Conservation (phyloP, 148 eudicot species). For the Vaccinium darrowii region DNA sequence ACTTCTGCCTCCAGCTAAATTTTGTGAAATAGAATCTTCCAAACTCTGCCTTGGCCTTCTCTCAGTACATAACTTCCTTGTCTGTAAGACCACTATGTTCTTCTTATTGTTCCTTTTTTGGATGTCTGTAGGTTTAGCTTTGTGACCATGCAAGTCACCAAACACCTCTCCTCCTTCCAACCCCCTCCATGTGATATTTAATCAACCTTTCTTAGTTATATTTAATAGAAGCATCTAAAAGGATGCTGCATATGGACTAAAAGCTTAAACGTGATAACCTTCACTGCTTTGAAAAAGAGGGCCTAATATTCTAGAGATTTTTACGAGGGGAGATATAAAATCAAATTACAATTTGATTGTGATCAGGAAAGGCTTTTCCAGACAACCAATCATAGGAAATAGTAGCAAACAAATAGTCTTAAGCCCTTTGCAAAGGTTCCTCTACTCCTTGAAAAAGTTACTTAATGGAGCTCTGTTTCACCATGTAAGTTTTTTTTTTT, state of each 20-base stretch:
- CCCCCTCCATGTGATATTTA: background rate
- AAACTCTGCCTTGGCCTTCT: background rate
- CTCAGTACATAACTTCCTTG: background rate
- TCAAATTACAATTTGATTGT: background rate
- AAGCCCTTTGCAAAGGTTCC: background rate
- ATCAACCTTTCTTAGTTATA: background rate
- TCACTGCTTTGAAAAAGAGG: background rate
- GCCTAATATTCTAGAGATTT: background rate
- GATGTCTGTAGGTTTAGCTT: background rate
- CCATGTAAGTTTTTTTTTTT: background rate
- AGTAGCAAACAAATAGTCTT: background rate
- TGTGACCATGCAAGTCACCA: background rate
- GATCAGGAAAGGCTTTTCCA: background rate
- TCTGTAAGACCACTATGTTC: background rate
- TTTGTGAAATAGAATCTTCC: background rate
- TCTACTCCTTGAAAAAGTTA: conserved; percentile 6
- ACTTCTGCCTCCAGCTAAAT: background rate
- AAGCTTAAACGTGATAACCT: background rate
- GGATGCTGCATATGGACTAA: background rate
- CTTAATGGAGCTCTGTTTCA: background rate
- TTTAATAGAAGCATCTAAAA: background rate
- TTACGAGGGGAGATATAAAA: background rate
- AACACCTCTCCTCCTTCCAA: background rate
- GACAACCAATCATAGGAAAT: background rate
- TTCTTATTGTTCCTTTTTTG: background rate